Evolutionary conservation across 148 eudicot species (phyloP).

Genomic region (Nepenthes gracilis): DNA sequence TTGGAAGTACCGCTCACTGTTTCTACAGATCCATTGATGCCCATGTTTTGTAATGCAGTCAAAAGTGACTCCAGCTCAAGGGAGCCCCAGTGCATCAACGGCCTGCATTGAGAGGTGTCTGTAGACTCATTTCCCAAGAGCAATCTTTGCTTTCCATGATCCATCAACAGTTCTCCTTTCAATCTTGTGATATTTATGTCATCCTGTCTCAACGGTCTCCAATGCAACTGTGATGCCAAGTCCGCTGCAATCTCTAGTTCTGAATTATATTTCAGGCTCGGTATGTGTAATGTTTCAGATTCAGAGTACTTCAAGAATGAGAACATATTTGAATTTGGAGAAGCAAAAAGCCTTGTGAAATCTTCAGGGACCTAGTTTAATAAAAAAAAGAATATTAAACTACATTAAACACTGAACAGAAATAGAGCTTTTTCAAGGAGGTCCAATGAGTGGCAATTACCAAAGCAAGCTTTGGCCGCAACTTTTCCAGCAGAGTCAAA

Average conservation of each 20-base stretch:
- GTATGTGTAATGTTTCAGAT: slow-evolving; percentile 31
- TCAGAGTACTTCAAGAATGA: slow-evolving; percentile 31
- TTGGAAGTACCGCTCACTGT: slow-evolving; percentile 17
- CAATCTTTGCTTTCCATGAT: slow-evolving; percentile 41
- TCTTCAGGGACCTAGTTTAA: slow-evolving; percentile 51
- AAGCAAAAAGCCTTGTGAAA: slow-evolving; percentile 15
- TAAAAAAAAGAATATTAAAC: slow-evolving; percentile 4
- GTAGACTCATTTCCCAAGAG: slow-evolving; percentile 14
- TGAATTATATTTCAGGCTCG: slow-evolving; percentile 25
- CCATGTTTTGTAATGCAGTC: slow-evolving; percentile 37
- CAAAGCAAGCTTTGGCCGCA: slow-evolving; percentile 57
- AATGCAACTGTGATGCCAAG: slow-evolving; percentile 32
- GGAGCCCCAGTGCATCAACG: slow-evolving; percentile 28
- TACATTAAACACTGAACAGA: not conserved
- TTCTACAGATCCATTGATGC: slow-evolving; percentile 34
- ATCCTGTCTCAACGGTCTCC: slow-evolving; percentile 28
- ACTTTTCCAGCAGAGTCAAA: slow-evolving; percentile 40
- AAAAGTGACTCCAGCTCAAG: slow-evolving; percentile 28
- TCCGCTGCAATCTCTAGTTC: slow-evolving; percentile 48
- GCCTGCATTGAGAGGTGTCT: slow-evolving; percentile 10
- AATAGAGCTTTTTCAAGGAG: not conserved
- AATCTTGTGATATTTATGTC: slow-evolving; percentile 37
- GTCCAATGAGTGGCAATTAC: slow-evolving; percentile 19
- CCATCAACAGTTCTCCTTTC: slow-evolving; percentile 54
- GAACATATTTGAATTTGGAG: slow-evolving; percentile 17